Evolutionary conservation across 208 protist species (phyloP), one percentile per base, ranked within the genome.

Genomic region (Lotmaria passim): DNA sequence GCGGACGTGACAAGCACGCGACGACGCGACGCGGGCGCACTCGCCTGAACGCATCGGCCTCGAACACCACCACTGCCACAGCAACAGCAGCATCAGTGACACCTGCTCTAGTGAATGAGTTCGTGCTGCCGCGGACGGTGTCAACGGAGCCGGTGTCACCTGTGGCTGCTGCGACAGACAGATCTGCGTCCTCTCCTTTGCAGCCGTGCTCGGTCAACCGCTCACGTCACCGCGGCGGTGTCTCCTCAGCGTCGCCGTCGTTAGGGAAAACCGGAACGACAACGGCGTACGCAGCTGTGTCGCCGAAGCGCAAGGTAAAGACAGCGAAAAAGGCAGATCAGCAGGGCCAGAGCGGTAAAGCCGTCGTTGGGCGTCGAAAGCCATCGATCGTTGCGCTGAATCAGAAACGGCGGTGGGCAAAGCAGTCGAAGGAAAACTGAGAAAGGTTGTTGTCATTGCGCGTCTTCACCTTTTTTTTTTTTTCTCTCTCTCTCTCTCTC

Each of bases 41-140:
- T 31, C 59, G 44, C 31, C 44, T 15, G 19, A 36, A 41, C 19
- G 19, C 59, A 11, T 41, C 31, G 0, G 36, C n/a, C 14, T 14
- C 44, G 11, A 11, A 41, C 4, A 1, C 17, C 5, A 28, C 55
- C 6, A 36, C 36, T 8, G 55, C 55, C 3, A 33, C 55, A 7
- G 36, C 44, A 17, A 31, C 31, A 15, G 15, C 43, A 28, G 31
- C 44, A n/a, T n/a, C n/a, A n/a, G n/a, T n/a, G n/a, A n/a, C n/a
- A n/a, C n/a, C n/a, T n/a, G n/a, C n/a, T n/a, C n/a, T n/a, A 12
- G 41, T 23, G 31, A 65, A 65, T n/a, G 59, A 65, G 59, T 65
- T 65, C 21, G 44, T 41, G 44, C 26, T 65, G 41, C 59, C 59
- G 38, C 59, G 59, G 1, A 65, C 59, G 11, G 44, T 31, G 8